Base-by-base conservation (phyloP, 169 alveolate species). In the Cryptosporidium muris region DNA sequence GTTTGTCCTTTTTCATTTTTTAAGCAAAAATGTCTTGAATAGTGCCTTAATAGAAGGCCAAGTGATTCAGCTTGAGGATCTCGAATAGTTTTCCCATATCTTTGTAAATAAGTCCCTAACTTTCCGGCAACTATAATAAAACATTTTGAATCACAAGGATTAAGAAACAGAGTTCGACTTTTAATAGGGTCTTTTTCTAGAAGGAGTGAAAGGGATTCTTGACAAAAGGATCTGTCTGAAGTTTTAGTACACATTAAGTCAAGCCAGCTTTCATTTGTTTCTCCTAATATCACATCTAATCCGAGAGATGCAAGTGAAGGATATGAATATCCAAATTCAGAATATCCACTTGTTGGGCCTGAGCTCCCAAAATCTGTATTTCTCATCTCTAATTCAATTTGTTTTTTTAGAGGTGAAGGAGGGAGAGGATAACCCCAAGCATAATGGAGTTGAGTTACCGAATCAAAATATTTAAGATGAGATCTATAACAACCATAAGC, bases 61-160 rank as follows among this genome's bases (percentile, higher is more conserved):
- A 90, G 63, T 14, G 90, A 64, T 42, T 66, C 65, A 36, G 88
- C 81, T 63, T 81, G 89, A 9, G 93, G 93, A 82, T 90, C 91
- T 11, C 43, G n/a, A 36, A 66, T 66, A 7, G 82, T 49, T 45
- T 81, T 85, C 2, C 93, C 93, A 63, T 66, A 80, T 45, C 80
- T 81, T 51, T 90, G 91, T 34, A 90, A 66, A 38, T 85, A 81
- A 6, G 89, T 58, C 7, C 93, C 93, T n/a, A 88, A 80, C 3
- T 80, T 65, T 4, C 92, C 91, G 2, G 91, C 90, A 1, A 90
- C 65, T 16, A 88, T 90, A 5, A 88, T 88, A 49, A 90, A 90
- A 43, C 93, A 90, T 45, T 81, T 90, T 51, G 91, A 88, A 38
- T 88, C 80, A 67, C 93, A 90, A 12, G 93, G 93, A 63, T 85